Percentiles rank a stretch among this genome's conserved stretches.
phyloP scores from a whole-genome alignment of 805 yeast species.

The Martiniozyma abietophila region DNA sequence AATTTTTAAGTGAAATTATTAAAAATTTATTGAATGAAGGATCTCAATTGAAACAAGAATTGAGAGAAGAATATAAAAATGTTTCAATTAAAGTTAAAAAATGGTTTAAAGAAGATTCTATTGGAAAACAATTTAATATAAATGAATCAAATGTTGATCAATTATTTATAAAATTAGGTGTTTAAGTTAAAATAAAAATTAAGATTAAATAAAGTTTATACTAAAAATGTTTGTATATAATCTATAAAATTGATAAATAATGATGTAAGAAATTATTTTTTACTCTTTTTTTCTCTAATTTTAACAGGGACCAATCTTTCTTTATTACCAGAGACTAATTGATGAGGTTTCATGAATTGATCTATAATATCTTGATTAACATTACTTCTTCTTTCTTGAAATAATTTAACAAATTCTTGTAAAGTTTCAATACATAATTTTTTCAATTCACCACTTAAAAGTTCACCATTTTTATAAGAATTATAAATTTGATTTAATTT shows the following conservation, averaged over 20 bases:
- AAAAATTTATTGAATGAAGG: not conserved
- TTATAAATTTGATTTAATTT: slow-evolving; percentile 53
- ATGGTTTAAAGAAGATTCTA: slow-evolving; percentile 16
- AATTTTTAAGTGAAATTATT: not conserved
- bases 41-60: slow-evolving; percentile 2
- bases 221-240: not conserved
- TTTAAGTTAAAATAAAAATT: slow-evolving; percentile 1
- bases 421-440: slow-evolving; percentile 71
- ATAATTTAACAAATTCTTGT: slow-evolving; percentile 67
- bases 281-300: slow-evolving; percentile 34
- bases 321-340: slow-evolving; percentile 62
- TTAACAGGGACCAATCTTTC: slow-evolving; percentile 69
- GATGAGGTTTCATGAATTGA: slow-evolving; percentile 77
- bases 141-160: slow-evolving; percentile 7
- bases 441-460: slow-evolving; percentile 91
- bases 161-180: slow-evolving; percentile 2
- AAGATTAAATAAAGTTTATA: not conserved
- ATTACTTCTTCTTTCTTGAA: slow-evolving; percentile 68
- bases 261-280: slow-evolving; percentile 14
- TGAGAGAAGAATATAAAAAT: slow-evolving; percentile 6
- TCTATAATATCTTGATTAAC: slow-evolving; percentile 55
- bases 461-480: slow-evolving; percentile 67
- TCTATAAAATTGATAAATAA: not conserved
- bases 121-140: too few relatives aligned
- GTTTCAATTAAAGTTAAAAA: slow-evolving; percentile 4